Base-by-base conservation (phyloP, 2,329 filamentous ascomycete genomes). In the Botryotinia narcissicola region DNA sequence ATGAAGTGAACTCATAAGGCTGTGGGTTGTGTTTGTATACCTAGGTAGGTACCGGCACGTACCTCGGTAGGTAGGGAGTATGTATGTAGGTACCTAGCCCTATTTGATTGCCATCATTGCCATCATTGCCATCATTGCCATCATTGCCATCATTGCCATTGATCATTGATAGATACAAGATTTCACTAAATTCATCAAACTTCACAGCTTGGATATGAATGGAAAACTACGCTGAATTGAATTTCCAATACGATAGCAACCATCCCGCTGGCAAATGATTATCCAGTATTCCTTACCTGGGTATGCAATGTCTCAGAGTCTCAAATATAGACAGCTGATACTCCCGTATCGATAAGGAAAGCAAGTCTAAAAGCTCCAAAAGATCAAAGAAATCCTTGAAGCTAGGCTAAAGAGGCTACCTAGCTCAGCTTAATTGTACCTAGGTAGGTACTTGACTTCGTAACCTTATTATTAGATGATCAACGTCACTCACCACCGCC, bases 301-400 rank as follows among this genome's bases (percentile, higher is more conserved):
- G 18, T 46, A 22, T 46, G 42, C 22, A 66, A 46, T 35, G 44
- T 66, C 29, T 51, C 16, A 42, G 48, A 40, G 25, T 57, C 40
- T 69, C 32, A 32, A 16, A 69, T 32, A 32, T 29, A 57, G 35
- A 51, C 66, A 59, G 25, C 37, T 69, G 48, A 59, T 67, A 20
- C 63, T 51, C 63, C 66, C 66, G n/a, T 59, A 54, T 22, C n/a
- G 16, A 59, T 69, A 32, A 59, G 48, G 20, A 69, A 57, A 6
- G 44, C 66, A 37, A n/a, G 32, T 59, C 40, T 32, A 32, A n/a
- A n/a, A 32, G 35, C 44, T 22, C 20, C 44, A 20, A 22, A 46
- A 46, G 44, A 35, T 69, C 66, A 59, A 69, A 69, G 25, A n/a
- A 57, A 66, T 48, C n/a, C 62, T 35, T 25, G 42, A 51, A 40